phyloP scores from a whole-genome alignment of 805 yeast genomes.

The Ogataea nitratoaversa region DNA sequence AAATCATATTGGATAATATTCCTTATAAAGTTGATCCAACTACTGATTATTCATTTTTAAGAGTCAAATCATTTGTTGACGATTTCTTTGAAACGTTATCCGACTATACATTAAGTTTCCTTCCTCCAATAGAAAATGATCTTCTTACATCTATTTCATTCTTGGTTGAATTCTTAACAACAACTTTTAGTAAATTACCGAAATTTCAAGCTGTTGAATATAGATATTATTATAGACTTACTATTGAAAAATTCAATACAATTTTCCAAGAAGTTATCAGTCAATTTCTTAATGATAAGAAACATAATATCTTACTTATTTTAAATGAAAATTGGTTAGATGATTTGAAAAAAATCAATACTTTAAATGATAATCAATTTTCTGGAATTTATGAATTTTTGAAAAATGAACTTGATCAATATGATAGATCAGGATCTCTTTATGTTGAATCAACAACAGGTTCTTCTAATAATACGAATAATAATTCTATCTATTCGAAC shows the following conservation, averaged over 20 bases:
- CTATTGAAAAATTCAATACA: constrained; percentile 31
- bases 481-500: constrained; percentile 1
- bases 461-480: constrained; percentile 2
- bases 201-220: constrained; percentile 55
- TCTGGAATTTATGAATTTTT: constrained; percentile 21
- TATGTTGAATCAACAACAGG: constrained; percentile 4
- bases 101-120: constrained; percentile 67
- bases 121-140: constrained; percentile 66
- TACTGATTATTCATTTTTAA: constrained; percentile 71
- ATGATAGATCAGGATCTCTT: constrained; percentile 20
- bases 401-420: constrained; percentile 24
- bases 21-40: constrained; percentile 75
- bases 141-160: constrained; percentile 53
- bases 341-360: constrained; percentile 26
- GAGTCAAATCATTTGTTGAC: constrained; percentile 63
- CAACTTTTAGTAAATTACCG: constrained; percentile 60
- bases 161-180: constrained; percentile 54
- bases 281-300: constrained; percentile 28
- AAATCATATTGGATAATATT: constrained; percentile 42
- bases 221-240: constrained; percentile 38
- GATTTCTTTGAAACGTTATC: constrained; percentile 69
- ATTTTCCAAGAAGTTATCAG: constrained; percentile 25
- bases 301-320: constrained; percentile 29
- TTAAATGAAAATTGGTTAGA: constrained; percentile 31
- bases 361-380: constrained; percentile 27